Evolutionary conservation across 2,329 filamentous ascomycete genomes (phyloP).

Genomic region (Metarhizium rileyi): DNA sequence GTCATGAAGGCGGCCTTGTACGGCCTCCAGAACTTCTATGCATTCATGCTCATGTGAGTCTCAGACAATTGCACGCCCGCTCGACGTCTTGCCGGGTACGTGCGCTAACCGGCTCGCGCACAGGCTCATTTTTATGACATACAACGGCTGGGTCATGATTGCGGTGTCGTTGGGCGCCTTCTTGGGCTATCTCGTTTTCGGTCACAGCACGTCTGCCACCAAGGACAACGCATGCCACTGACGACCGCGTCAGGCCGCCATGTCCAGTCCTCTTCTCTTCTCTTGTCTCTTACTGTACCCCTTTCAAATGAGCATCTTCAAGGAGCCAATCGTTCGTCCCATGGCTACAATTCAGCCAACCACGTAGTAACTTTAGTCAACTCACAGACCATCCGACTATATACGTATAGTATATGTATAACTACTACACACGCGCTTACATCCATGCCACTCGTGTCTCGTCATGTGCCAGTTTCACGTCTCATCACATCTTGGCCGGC

Average conservation of each 20-base stretch:
- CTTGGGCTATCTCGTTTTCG: slow-evolving; percentile 77
- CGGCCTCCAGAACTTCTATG: slow-evolving; percentile 92
- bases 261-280: not conserved
- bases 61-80: not conserved
- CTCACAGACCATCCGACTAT: not conserved
- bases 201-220: slow-evolving; percentile 55
- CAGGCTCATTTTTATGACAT: slow-evolving; percentile 99
- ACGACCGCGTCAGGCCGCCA: not conserved
- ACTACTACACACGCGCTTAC: too few species aligned
- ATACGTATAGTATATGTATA: too few species aligned
- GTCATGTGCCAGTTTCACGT: not conserved
- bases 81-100: not conserved
- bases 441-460: not conserved
- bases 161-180: slow-evolving; percentile 83
- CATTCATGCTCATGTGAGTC: slow-evolving; percentile 96
- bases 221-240: slow-evolving; percentile 94
- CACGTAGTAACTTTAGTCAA: not conserved
- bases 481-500: slow-evolving; percentile 23
- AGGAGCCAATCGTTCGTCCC: too few species aligned
- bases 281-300: not conserved
- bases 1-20: slow-evolving; percentile 76
- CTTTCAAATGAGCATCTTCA: too few species aligned
- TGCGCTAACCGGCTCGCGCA: not conserved
- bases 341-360: not conserved
- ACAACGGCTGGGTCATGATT: slow-evolving; percentile 97